Conservation (phyloP, 2,329 filamentous ascomycete genomes). For the Arachnomyces sp. region DNA sequence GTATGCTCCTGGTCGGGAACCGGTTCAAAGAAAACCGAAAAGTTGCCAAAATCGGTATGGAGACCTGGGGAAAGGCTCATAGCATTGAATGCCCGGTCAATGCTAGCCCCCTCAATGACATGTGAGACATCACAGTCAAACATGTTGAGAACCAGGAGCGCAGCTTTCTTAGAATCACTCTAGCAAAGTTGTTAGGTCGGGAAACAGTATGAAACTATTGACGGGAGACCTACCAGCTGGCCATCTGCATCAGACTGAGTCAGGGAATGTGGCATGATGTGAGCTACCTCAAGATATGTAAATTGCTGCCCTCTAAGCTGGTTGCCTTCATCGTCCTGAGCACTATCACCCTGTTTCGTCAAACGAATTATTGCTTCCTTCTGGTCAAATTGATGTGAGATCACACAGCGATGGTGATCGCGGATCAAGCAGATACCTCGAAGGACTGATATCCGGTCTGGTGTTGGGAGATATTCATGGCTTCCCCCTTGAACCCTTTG, state of each 20-base stretch:
- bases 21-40: constrained; percentile 22
- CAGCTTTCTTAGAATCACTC: constrained; percentile 22
- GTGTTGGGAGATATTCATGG: constrained; percentile 7
- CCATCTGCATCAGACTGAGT: constrained; percentile 7
- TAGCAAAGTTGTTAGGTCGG: constrained; percentile 4
- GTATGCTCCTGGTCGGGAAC: constrained; percentile 16
- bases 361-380: constrained; percentile 12
- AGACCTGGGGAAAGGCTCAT: constrained; percentile 1
- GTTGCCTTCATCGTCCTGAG: constrained; percentile 13
- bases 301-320: constrained; percentile 7
- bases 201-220: not conserved
- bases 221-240: constrained; percentile 9
- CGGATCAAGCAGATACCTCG: constrained; percentile 11
- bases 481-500: constrained; percentile 5
- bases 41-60: constrained; percentile 8
- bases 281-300: constrained; percentile 12
- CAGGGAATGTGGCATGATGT: constrained; percentile 16
- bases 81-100: constrained; percentile 15
- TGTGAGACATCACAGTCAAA: constrained; percentile 29
- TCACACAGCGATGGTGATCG: constrained; percentile 15
- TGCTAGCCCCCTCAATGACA: constrained; percentile 30
- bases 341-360: constrained; percentile 3
- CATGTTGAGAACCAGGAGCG: constrained; percentile 35
- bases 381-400: constrained; percentile 11
- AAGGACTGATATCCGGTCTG: constrained; percentile 11